Base-by-base conservation (phyloP, 2,329 filamentous ascomycete species). In the Xylaria sp. region DNA sequence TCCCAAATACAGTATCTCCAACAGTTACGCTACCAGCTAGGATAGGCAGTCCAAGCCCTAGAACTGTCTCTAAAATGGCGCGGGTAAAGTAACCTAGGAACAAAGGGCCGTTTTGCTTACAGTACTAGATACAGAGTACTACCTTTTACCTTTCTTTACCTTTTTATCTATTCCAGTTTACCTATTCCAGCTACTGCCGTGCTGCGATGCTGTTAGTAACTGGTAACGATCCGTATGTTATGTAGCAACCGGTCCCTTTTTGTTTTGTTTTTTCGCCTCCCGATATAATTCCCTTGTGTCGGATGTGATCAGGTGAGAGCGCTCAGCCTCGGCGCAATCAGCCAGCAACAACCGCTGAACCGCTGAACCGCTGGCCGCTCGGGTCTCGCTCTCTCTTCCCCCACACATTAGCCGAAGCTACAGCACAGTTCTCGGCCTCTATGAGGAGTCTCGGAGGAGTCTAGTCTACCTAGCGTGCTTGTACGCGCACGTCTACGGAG, bases 281-380 rank as follows among this genome's bases (percentile, higher is more conserved):
- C 61, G 28, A 35, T 45, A 35, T 50, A 40, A 19, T 56, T 50
- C 52, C 57, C 55, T 63, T 64, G 53, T 61, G 38, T 54, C 62
- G 55, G 55, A 64, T 56, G 42, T 66, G 62, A 58, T 67, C 65
- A 67, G 62, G 65, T 65, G 65, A 65, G 53, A 19, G 57, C 65
- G 60, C 65, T 61, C 60, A 67, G 65, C 65, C 65, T 67, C 65
- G 59, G 62, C 38, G 59, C 62, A 37, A 55, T 45, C 50, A 60
- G 43, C 65, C 59, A 60, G 49, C 55, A 33, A 45, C n/a, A n/a
- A n/a, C n/a, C n/a, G n/a, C n/a, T n/a, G n/a, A n/a, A n/a, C n/a
- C n/a, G n/a, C n/a, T n/a, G n/a, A n/a, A n/a, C 21, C 47, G 50
- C 56, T 45, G n/a, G 57, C 52, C 55, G 51, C 31, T 51, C n/a